Base-by-base conservation (phyloP, 306 rosid species). In the Prunus mira region DNA sequence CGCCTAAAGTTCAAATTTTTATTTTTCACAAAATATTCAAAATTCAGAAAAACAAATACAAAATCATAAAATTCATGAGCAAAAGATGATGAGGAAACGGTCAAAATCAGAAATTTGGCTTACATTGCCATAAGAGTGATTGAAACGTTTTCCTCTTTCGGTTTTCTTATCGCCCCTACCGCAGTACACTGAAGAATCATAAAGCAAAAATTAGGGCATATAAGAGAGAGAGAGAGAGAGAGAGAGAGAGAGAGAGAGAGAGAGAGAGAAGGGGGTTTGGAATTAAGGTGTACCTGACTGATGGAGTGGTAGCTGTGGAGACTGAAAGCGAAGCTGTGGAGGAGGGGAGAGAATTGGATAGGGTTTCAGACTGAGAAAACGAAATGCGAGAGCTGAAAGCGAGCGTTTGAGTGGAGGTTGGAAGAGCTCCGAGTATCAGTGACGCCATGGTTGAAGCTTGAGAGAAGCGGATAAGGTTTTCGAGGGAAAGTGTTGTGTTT, bases 101-200 rank as follows among this genome's bases (percentile, higher is more conserved):
- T 17, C 1, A 64, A 64, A 56, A 49, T 54, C 13, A 49, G 58
- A 49, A 61, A 66, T 18, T 32, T 47, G 30, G 22, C 50, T 56
- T 58, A 89, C 92, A 86, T 89, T 93, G 72, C 93, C 98, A 67
- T 61, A 89, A 0, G 98, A 93, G 86, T 87, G 96, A 76, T 74
- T 88, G 90, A 93, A 93, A 67, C 93, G 96, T 82, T 93, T 93
- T 38, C 97, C 96, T 79, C 70, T 89, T 18, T 84, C 91, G 6
- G 91, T 90, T 83, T 87, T 93, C 94, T 71, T 87, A 78, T 93
- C 90, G 32, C 94, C 98, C 90, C 24, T 87, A 66, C 96, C 98
- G 72, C 96, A 93, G 65, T 78, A 86, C 64, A 93, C 96, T 89
- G 83, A 13, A 57, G 30, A 17, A 41, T 6, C 9, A 52, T 49